Base-by-base conservation (phyloP, 305 asterid genomes). In the Ajuga reptans region DNA sequence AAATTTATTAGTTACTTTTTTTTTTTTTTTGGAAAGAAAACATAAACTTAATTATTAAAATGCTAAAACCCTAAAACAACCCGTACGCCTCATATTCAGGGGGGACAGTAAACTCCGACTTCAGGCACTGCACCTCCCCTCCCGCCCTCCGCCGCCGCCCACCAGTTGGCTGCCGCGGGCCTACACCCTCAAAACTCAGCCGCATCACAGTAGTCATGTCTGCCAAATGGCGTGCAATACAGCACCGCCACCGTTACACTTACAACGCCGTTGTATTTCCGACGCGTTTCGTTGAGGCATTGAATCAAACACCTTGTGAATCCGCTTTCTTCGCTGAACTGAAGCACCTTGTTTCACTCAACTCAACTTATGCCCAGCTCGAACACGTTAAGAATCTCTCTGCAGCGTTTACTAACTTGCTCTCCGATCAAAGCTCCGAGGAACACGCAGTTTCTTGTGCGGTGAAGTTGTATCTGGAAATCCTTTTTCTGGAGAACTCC, bases 201-300 rank as follows among this genome's bases (percentile, higher is more conserved):
- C 34, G 64, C 49, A n/a, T 41, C 42, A 33, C 71, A 29, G 18
- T 1, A 18, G 77, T 14, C 79, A 91, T 93, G 98, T 88, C 98
- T 3, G 86, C 96, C 4, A 93, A 93, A 72, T 93, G 97, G 99
- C 89, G 99, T 34, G 96, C 97, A 12, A 64, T 93, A 51, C 99
- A 89, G 82, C 97, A 89, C 68, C 97, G 99, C 77, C 97, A 93
- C 81, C 90, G 91, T n/a, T 93, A 87, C 75, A 91, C 97, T 0
- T 93, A 93, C 80, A 85, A 80, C 71, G 88, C 91, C 6, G 89
- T 93, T 10, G 69, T 78, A 5, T 87, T 91, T 69, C 96, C 97
- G 52, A 71, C 82, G n/a, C 69, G 70, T 74, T 86, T 91, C 87
- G 65, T 34, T 71, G 83, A 83, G 68, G 84, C 88, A 78, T 77